Percentiles rank a stretch among this genome's conserved stretches.
phyloP scores from a whole-genome alignment of 1,139 yeast species.

The Candida labiduridarum region DNA sequence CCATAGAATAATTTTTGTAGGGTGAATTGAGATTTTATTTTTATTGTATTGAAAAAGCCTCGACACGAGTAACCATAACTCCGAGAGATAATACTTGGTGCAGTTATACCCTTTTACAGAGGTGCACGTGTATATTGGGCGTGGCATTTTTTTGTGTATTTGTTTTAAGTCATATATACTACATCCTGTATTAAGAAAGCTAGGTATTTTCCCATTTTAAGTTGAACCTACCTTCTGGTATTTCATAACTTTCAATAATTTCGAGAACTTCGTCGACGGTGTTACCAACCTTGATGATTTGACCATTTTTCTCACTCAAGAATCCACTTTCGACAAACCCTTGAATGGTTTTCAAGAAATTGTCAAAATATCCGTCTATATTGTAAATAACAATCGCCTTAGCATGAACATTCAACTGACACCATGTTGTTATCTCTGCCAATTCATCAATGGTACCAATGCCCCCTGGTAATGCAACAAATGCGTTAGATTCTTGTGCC shows the following conservation, averaged over 20 bases:
- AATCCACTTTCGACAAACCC: slow-evolving; percentile 65
- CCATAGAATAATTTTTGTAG: background rate
- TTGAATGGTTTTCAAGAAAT: slow-evolving; percentile 59
- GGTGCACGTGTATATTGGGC: background rate
- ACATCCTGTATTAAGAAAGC: background rate
- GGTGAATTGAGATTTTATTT: no score
- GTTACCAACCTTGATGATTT: slow-evolving; percentile 68
- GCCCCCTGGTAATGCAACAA: slow-evolving; percentile 91
- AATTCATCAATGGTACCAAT: slow-evolving; percentile 89
- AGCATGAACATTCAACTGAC: slow-evolving; percentile 81
- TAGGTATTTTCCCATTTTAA: slow-evolving; percentile 62
- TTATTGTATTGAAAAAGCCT: background rate
- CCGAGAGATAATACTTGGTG: background rate
- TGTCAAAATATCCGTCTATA: slow-evolving; percentile 79
- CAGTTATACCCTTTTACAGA: no score
- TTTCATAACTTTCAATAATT: slow-evolving; percentile 58
- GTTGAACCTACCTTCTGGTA: slow-evolving; percentile 77
- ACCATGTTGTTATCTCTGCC: slow-evolving; percentile 88
- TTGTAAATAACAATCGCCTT: slow-evolving; percentile 81
- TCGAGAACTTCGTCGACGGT: slow-evolving; percentile 68
- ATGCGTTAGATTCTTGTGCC: slow-evolving; percentile 88
- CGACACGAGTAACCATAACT: background rate
- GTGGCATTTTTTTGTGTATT: background rate
- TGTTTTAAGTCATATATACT: no score
- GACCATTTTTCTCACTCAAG: slow-evolving; percentile 66